Base-by-base conservation (phyloP, 1,139 yeast species). In the Scheffersomyces stambukii region DNA sequence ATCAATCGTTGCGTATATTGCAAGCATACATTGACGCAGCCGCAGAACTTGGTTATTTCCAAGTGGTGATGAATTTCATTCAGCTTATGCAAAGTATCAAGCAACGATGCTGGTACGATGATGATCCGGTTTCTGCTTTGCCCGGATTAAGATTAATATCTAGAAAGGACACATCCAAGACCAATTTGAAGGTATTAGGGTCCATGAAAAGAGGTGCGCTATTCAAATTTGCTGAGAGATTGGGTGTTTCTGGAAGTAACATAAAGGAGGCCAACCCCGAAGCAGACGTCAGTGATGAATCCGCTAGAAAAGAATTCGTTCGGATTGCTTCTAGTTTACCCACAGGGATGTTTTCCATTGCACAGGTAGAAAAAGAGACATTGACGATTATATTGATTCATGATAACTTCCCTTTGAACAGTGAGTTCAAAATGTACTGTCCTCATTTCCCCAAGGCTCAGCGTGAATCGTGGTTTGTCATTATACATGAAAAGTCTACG, bases 21-120 rank as follows among this genome's bases (percentile, higher is more conserved):
- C 98, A 91, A 50, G 96, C 97, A 0, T 83, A 75, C 43, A 81
- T 91, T 36, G 98, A 93, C 53, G 86, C 85, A 12, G 79, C 94
- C 3, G 77, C 96, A 2, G 96, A 91, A 45, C 50, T 80, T 48
- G 96, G 96, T 0, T 81, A 75, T 46, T 63, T 79, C 25, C 50
- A 69, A 3, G 72, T 85, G 0, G 82, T 80, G 1, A 37, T 76
- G 43, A 67, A 64, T 33, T 68, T 86, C 38, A 70, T 89, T 22
- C 66, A 65, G 39, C 60, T 85, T 32, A 81, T 91, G 93, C 89
- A 82, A 46, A 79, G 94, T 57, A 68, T 91, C 33, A 91, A 93
- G 52, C 97, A 89, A 51, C 85, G 88, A 6, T 71, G 72, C 30
- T 86, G 96, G 95, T 80, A 72, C 50, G 94, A 83, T 45, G 83